A percentile compares a stretch with the other conserved stretches of the same genome.
Conservation (phyloP, 768 basidiomycete genomes). For the Boletus insuetus region DNA sequence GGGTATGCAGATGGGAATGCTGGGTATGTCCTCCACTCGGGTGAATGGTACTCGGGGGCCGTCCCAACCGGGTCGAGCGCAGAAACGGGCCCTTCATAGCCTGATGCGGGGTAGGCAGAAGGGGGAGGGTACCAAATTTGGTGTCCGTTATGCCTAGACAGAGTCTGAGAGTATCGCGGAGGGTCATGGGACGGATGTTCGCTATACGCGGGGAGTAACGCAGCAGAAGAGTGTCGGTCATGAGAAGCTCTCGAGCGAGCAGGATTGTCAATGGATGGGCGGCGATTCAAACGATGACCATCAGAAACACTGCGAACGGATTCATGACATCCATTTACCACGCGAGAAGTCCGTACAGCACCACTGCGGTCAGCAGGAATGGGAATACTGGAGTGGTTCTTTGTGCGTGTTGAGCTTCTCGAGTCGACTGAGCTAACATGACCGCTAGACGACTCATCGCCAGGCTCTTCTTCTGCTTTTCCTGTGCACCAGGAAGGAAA, state of each 20-base stretch:
- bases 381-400: constrained; percentile 13
- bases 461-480: constrained; percentile 10
- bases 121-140: constrained; percentile 63
- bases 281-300: constrained; percentile 4
- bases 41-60: constrained; percentile 35
- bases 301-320: constrained; percentile 21
- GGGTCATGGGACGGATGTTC: constrained; percentile 21
- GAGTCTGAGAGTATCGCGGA: constrained; percentile 23
- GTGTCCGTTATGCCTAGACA: constrained; percentile 26
- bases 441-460: neutral
- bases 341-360: constrained; percentile 8
- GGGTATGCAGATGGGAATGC: constrained; percentile 78
- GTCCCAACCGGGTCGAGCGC: constrained; percentile 20
- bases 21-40: constrained; percentile 75
- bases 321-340: constrained; percentile 5
- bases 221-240: constrained; percentile 16
- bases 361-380: constrained; percentile 5
- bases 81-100: constrained; percentile 12
- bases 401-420: constrained; percentile 1
- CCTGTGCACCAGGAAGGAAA: constrained; percentile 20
- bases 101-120: constrained; percentile 35
- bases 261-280: constrained; percentile 1
- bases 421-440: constrained; percentile 1
- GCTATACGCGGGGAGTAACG: constrained; percentile 25
- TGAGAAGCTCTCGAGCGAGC: constrained; percentile 1